Base-by-base conservation (phyloP, 208 protist species). In the Acanthamoeba triangularis region DNA sequence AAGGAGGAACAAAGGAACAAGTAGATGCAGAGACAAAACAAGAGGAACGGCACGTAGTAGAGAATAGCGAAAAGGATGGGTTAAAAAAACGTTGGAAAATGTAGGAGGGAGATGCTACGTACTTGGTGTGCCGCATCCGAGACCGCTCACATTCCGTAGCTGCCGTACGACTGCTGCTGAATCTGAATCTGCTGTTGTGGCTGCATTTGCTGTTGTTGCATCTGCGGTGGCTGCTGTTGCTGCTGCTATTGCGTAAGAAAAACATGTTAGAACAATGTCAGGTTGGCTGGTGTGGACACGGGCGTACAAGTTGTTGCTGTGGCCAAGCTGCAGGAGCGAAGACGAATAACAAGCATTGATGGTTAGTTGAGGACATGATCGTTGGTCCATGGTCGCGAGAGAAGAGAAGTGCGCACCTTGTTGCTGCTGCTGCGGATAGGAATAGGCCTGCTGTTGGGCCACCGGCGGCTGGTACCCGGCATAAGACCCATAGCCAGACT, bases 401-500 rank as follows among this genome's bases (percentile, higher is more conserved):
- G 65, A 7, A 74, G 65, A 23, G 33, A 4, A 18, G 13, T 23
- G 3, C 1, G 11, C 33, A 74, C 65, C 65, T 74, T 74, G 65
- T 35, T 74, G 65, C 6, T n/a, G n/a, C n/a, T n/a, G 72, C 72
- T 33, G 72, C 72, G 72, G 25, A 30, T 80, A 80, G 30, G 35
- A 20, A 44, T 80, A 80, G 30, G 72, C 72, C n/a, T 80, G 72
- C 72, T 80, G 72, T 30, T 80, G 72, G 72, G 72, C 37, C 72
- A 47, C 35, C 16, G 72, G 72, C 72, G 47, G 72, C 72, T 80
- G 72, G 61, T 67, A 67, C 25, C 72, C 72, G 37, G n/a, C 33
- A 35, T 80, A 80, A 35, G 14, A 30, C 7, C 35, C 72, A 20
- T 80, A 80, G 37, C 25, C 37, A 16, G 72, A 80, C 33, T 74